phyloP scores from a whole-genome alignment of 2,329 filamentous ascomycete species.

The Sporothrix brunneoviolacea region DNA sequence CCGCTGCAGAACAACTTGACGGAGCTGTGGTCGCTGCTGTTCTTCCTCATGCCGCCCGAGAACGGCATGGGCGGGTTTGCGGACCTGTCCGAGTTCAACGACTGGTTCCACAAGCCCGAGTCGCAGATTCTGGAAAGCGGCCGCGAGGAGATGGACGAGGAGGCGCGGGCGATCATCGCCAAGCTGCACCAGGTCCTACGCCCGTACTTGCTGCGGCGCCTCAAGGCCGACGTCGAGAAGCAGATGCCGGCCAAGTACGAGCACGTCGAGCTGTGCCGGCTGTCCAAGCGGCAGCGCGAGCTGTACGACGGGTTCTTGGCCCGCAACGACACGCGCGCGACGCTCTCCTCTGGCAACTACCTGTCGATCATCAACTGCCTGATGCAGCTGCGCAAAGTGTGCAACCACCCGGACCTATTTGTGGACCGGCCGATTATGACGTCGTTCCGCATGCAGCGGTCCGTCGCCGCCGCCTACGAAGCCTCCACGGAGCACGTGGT shows the following conservation, averaged over 20 bases:
- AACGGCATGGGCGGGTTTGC: conserved; percentile 85
- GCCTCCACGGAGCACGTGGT: conserved; percentile 61
- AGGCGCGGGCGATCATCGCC: conserved; percentile 82
- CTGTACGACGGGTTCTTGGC: conserved; percentile 95
- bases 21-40: conserved; percentile 93
- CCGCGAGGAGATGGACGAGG: conserved; percentile 86
- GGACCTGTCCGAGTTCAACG: conserved; percentile 89
- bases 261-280: conserved; percentile 88
- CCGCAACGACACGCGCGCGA: conserved; percentile 80
- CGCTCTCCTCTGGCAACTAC: conserved; percentile 86
- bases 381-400: conserved; percentile 96
- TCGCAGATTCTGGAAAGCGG: conserved; percentile 95
- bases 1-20: conserved; percentile 95
- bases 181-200: conserved; percentile 92
- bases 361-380: conserved; percentile 97
- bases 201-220: conserved; percentile 79
- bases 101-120: conserved; percentile 92
- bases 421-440: conserved; percentile 95
- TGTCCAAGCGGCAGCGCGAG: conserved; percentile 92
- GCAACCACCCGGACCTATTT: conserved; percentile 96
- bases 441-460: conserved; percentile 84
- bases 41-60: conserved; percentile 91
- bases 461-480: conserved; percentile 67
- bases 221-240: conserved; percentile 97
- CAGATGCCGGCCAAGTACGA: conserved; percentile 99